Evolutionary conservation across 495 filamentous ascomycete genomes (phyloP).

Genomic region (Penicillium antarcticum): DNA sequence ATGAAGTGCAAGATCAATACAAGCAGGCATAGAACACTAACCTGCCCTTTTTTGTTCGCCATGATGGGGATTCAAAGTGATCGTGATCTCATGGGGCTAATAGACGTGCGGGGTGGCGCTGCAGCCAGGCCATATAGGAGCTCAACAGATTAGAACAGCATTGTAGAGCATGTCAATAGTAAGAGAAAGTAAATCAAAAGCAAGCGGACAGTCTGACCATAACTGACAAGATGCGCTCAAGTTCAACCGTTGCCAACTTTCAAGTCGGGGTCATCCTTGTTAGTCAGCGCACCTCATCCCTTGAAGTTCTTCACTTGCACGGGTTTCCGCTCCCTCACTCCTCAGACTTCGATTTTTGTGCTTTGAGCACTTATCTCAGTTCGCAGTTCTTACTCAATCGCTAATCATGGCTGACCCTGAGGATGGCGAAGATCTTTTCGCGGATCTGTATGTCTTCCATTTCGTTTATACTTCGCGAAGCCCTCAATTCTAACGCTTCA

Average conservation of each 20-base stretch:
- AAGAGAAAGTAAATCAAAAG: neutral
- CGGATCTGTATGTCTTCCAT: conserved; percentile 73
- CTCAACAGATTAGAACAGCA: conserved; percentile 3
- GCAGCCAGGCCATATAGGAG: conserved; percentile 13
- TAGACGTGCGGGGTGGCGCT: conserved; percentile 25
- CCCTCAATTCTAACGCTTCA: conserved; percentile 8
- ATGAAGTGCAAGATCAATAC: neutral
- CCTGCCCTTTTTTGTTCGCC: conserved; percentile 63
- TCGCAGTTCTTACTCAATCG: too few species aligned
- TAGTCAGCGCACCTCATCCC: too few species aligned
- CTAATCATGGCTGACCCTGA: conserved; percentile 76
- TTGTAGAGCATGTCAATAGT: neutral
- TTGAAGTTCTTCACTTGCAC: too few species aligned
- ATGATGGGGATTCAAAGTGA: conserved; percentile 26
- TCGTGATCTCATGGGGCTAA: conserved; percentile 19
- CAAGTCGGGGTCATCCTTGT: too few species aligned
- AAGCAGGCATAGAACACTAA: neutral
- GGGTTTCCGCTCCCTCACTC: neutral
- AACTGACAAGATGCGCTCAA: too few species aligned
- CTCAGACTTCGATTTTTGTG: neutral
- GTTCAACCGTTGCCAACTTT: too few species aligned
- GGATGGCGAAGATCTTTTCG: conserved; percentile 97
- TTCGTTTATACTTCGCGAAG: neutral
- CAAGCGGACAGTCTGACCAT: neutral
- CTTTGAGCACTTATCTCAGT: neutral